Evolutionary conservation across 257 asterid species (phyloP).

Genomic region (Ilex aquifolium): DNA sequence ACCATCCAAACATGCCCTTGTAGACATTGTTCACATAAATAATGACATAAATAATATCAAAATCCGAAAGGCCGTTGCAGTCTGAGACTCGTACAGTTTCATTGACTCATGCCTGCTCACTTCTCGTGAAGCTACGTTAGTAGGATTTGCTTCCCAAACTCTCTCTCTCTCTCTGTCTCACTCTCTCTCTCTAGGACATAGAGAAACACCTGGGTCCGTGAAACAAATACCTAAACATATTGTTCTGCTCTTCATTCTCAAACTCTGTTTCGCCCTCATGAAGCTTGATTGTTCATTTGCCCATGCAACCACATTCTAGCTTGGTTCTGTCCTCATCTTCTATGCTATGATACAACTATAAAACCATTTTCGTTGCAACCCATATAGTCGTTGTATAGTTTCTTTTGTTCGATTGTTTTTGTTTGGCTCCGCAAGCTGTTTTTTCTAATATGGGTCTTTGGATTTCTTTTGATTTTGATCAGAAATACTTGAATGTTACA

Average conservation of each 20-base stretch:
- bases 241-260: conserved; percentile 14
- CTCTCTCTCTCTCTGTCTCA: conserved; percentile 14
- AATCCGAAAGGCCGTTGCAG: conserved; percentile 4
- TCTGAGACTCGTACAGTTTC: conserved; percentile 16
- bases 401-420: neutral
- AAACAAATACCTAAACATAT: conserved; percentile 40
- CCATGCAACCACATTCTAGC: conserved; percentile 13
- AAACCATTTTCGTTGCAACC: no score
- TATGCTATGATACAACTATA: neutral
- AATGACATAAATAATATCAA: no score
- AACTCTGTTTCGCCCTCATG: conserved; percentile 9
- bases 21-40: no score
- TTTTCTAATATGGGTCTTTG: neutral
- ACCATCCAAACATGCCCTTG: no score
- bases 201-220: conserved; percentile 72
- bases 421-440: neutral
- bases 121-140: conserved; percentile 53
- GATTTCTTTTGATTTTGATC: no score
- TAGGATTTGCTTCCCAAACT: conserved; percentile 6
- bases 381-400: neutral
- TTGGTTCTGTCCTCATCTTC: neutral
- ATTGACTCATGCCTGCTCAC: conserved; percentile 41
- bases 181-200: conserved; percentile 16
- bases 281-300: conserved; percentile 15
- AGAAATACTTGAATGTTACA: no score